Evolutionary conservation across 2,329 filamentous ascomycete genomes (phyloP).

Genomic region (Ophiostoma sp.): DNA sequence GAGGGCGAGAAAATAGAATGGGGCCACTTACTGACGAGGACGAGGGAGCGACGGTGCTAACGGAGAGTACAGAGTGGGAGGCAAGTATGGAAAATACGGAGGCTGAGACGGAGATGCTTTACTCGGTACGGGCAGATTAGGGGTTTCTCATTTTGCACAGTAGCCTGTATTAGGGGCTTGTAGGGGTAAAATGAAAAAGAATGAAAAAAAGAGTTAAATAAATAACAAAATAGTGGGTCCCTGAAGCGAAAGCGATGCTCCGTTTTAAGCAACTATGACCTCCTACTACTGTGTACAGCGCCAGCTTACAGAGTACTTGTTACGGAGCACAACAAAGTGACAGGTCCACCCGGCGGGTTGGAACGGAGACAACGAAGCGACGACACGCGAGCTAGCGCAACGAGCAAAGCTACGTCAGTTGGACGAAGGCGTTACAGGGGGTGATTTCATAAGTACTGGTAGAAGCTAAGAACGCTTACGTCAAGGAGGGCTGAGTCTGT

Average conservation of each 20-base stretch:
- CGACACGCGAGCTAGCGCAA: conserved; percentile 1
- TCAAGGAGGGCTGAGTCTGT: neutral
- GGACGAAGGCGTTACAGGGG: neutral
- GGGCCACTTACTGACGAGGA: neutral
- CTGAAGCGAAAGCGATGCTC: neutral
- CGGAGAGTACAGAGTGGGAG: neutral
- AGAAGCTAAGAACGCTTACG: conserved; percentile 7
- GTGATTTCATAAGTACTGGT: neutral
- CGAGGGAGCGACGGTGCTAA: neutral
- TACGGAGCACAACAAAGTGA: neutral
- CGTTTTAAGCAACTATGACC: neutral
- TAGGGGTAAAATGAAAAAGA: neutral
- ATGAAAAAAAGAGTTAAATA: neutral
- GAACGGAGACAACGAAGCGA: conserved; percentile 10
- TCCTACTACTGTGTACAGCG: no score
- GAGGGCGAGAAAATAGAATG: conserved; percentile 4
- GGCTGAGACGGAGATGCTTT: neutral
- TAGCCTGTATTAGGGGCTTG: neutral
- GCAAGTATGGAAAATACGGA: conserved; percentile 16
- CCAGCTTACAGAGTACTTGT: neutral
- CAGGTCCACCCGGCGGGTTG: neutral
- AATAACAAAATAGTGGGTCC: neutral
- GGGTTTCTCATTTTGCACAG: neutral
- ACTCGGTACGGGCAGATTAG: neutral
- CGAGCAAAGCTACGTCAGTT: conserved; percentile 1